Evolutionary conservation across 2,329 filamentous ascomycete species (phyloP), one percentile per base, ranked within the genome.

Genomic region (Hypoxylon sp.): DNA sequence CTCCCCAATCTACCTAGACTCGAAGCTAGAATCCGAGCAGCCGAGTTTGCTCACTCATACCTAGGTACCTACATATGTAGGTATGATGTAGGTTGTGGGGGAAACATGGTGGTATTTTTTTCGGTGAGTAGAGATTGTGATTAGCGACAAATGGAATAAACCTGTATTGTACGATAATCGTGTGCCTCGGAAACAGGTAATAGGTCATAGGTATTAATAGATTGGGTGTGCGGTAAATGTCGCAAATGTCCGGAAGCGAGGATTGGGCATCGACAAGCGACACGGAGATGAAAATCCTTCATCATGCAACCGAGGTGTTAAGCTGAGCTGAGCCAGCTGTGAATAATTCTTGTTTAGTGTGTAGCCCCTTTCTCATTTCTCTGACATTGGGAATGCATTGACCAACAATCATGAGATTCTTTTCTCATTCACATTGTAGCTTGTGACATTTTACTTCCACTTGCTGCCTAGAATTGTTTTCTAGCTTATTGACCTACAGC

Each of bases 261-360:
- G 58, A 69, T 67, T 69, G 67, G 67, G 67, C 67, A 67, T 57
- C 64, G 60, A 69, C 60, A 62, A 67, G 51, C 63, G 64, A 61
- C 36, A 63, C 60, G 60, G 64, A 67, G 57, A 56, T 67, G 64
- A 64, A 67, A 65, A 69, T 69, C 67, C 67, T 69, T 65, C 53
- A 30, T 67, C 25, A 69, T 69, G 67, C 67, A 58, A 61, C 41
- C 21, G 23, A 61, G 25, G 32, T 43, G 48, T 49, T 56, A 49
- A 63, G 63, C 63, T 66, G 53, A 69, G 63, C 60, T 68, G 62
- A 62, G 46, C 56, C 43, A 17, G 7, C 28, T 46, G n/a, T 56
- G 28, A 49, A 21, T 43, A 21, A 53, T 25, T 21, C n/a, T 51
- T 60, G 45, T 38, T 34, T 34, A 25, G 19, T 51, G 4, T 23